These are phyloP conservation scores for Eragrostis tef DNA, from an alignment of 202 grass and related monocot species.

Conservation along the genomic window DNA sequence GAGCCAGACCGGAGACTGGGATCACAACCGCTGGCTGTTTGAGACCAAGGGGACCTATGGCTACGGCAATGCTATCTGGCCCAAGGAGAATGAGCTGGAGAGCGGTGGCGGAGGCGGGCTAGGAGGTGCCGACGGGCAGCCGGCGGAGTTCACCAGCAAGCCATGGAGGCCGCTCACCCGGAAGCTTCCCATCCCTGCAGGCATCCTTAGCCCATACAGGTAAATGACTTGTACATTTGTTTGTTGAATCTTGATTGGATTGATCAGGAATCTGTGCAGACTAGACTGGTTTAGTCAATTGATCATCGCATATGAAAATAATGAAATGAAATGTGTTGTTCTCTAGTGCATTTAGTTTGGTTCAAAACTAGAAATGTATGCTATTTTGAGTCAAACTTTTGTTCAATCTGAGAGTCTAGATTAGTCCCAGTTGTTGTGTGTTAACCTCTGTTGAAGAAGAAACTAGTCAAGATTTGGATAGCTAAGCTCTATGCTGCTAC, in stretches of 20 bases:
- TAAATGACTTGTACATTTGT: conserved; percentile 19
- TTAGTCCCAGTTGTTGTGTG: conserved; percentile 13
- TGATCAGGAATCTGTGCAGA: conserved; percentile 7
- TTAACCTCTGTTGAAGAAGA: neutral
- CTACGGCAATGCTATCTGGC: conserved; percentile 99
- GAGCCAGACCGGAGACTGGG: conserved; percentile 96
- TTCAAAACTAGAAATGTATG: neutral
- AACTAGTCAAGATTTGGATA: conserved; percentile 43
- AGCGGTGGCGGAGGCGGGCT: conserved; percentile 40
- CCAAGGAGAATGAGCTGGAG: conserved; percentile 71
- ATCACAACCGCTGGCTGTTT: conserved; percentile 93
- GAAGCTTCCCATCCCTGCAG: conserved; percentile 81
- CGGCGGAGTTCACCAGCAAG: conserved; percentile 71
- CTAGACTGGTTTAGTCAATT: neutral
- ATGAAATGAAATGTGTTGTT: neutral
- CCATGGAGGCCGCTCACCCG: conserved; percentile 80
- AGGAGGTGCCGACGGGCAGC: conserved; percentile 47
- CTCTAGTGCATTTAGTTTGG: conserved; percentile 18
- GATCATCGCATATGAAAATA: conserved; percentile 11
- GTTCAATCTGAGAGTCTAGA: conserved; percentile 43
- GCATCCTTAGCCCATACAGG: conserved; percentile 86
- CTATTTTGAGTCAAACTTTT: conserved; percentile 41
- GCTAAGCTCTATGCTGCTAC: conserved; percentile 21
- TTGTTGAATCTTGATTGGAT: conserved; percentile 1
- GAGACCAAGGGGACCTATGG: conserved; percentile 97